Evolutionary conservation across 345 rosid genomes (phyloP), one percentile per base, ranked within the genome.

Genomic region (Pseudoturritis turrita): DNA sequence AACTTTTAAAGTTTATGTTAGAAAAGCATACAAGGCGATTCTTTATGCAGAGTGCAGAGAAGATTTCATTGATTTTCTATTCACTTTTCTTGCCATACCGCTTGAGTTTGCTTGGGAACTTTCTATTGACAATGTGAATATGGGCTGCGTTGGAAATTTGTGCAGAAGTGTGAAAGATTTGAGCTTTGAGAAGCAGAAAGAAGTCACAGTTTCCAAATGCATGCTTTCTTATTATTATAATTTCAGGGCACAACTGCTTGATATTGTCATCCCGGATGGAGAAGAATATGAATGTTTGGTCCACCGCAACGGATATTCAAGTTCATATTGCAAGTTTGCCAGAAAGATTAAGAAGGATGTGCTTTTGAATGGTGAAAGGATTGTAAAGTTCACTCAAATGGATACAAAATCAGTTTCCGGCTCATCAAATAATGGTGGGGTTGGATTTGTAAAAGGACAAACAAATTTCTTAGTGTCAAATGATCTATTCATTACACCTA

Each of bases 11-110:
- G 58, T 70, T 10, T 40, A 36, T 7, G 26, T 39, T 14, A 56
- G 28, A 18, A 70, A 54, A 61, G 1, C 44, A 2, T 65, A 71
- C 41, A 15, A 0, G 1, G 9, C 0, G 3, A 14, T 77, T 39
- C 71, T 77, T 1, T 77, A 55, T 40, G 72, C 56, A 5, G 71
- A 77, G 6, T 62, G 65, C 47, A 55, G 49, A n/a, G 71, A 76
- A 62, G 74, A 75, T 0, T 75, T 75, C 0, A 43, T 68, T 41
- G 62, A 75, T 43, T 43, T 68, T 40, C 74, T 75, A 2, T 68
- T 59, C 40, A 22, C 23, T 29, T 59, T 75, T 9, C 78, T 75
- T 22, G 63, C 66, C 1, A 50, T 75, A n/a, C 78, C 74, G 0
- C 67, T 75, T 15, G 74, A 44, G 62, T 60, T 37, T 51, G 50